phyloP scores from a whole-genome alignment of 164 flowering plant genomes.

The Stephania cephalantha region DNA sequence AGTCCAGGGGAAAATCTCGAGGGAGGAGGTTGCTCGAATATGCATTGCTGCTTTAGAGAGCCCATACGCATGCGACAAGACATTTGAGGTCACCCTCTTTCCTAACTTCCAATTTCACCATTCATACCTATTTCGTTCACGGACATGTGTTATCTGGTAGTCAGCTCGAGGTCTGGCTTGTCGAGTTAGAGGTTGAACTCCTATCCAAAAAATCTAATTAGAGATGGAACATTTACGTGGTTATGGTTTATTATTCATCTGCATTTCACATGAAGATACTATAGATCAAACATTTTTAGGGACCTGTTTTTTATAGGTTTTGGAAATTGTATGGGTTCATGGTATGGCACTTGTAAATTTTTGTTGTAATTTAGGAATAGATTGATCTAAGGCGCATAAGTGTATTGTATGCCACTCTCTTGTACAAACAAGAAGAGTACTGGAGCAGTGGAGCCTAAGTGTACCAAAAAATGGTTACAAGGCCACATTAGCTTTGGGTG shows the following conservation, averaged over 20 bases:
- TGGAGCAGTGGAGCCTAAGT: too few species aligned
- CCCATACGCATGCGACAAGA: constrained; percentile 76
- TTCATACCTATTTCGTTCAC: not conserved
- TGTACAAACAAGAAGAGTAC: too few species aligned
- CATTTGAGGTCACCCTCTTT: constrained; percentile 68
- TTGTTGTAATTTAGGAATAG: too few species aligned
- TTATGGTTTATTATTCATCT: not conserved
- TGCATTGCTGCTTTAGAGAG: constrained; percentile 90
- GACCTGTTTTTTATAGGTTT: too few species aligned
- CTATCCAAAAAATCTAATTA: not conserved
- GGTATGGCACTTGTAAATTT: too few species aligned
- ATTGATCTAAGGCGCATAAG: too few species aligned
- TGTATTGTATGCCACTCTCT: too few species aligned
- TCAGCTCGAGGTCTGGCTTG: not conserved
- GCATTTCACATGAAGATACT: not conserved
- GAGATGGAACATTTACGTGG: not conserved
- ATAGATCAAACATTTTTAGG: not conserved
- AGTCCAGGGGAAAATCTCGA: constrained; percentile 86
- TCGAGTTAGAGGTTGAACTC: not conserved
- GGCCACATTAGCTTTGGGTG: too few species aligned
- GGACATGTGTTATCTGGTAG: not conserved
- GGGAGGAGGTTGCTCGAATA: constrained; percentile 91
- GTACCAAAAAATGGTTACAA: too few species aligned
- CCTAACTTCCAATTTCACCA: not conserved
- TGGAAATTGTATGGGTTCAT: too few species aligned